Percentiles rank a stretch among this genome's conserved stretches.
Conservation (phyloP, 805 yeast species). For the Nakazawaea wickerhamii region DNA sequence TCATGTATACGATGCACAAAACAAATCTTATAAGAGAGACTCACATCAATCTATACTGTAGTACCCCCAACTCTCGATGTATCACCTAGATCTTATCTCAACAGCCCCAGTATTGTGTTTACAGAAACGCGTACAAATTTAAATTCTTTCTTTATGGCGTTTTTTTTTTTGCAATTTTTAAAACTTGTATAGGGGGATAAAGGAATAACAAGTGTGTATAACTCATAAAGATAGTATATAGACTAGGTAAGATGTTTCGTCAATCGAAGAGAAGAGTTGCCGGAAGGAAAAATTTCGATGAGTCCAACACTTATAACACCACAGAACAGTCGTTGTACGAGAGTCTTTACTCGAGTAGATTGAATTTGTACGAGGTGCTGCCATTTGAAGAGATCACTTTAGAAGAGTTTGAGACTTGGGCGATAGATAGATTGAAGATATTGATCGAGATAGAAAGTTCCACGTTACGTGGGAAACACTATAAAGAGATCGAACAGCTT, state of each 20-base stretch:
- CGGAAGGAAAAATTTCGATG: conserved; percentile 61
- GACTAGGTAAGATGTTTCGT: conserved; percentile 49
- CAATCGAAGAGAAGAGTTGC: conserved; percentile 70
- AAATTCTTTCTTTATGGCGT: background rate
- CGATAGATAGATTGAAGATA: conserved; percentile 81
- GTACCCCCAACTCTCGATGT: too few relatives aligned
- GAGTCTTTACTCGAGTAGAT: conserved; percentile 48
- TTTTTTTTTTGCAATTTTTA: background rate
- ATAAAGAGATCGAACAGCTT: conserved; percentile 59
- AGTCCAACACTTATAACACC: conserved; percentile 25
- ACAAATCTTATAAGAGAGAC: background rate
- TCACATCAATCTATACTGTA: background rate
- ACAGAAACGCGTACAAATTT: background rate
- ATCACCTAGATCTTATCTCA: too few relatives aligned
- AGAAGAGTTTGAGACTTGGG: conserved; percentile 94
- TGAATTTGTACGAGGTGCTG: conserved; percentile 71
- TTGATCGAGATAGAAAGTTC: conserved; percentile 81
- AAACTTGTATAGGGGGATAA: too few relatives aligned
- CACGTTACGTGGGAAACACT: conserved; percentile 53
- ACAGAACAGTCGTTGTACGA: conserved; percentile 30
- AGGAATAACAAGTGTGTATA: too few relatives aligned
- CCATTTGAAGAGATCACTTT: conserved; percentile 84
- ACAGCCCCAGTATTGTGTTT: background rate
- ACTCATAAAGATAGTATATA: too few relatives aligned
- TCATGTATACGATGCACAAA: too few relatives aligned